Percentiles rank a stretch among this genome's conserved stretches.
phyloP scores from a whole-genome alignment of 2,329 filamentous ascomycete genomes.

The Volutella citrinella region DNA sequence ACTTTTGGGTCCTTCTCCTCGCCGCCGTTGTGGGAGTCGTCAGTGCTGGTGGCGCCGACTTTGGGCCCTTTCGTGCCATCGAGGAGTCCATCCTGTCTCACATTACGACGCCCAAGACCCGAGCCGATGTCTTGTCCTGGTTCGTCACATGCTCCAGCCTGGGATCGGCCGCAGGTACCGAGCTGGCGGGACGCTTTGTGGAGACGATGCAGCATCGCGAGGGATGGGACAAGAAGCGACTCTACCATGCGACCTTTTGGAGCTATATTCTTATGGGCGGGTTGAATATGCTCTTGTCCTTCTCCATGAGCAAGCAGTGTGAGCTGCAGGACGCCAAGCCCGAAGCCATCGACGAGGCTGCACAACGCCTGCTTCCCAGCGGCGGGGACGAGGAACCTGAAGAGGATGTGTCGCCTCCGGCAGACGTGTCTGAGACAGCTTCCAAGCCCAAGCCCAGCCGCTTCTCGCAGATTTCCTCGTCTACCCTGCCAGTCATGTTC shows the following conservation, averaged over 20 bases:
- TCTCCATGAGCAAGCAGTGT: slow-evolving; percentile 47
- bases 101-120: slow-evolving; percentile 50
- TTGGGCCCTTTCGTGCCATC: slow-evolving; percentile 65
- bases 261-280: slow-evolving; percentile 55
- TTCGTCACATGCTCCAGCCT: slow-evolving; percentile 58
- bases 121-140: slow-evolving; percentile 65
- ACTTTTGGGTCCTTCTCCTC: slow-evolving; percentile 56
- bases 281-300: slow-evolving; percentile 45
- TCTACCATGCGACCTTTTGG: slow-evolving; percentile 58
- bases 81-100: slow-evolving; percentile 64
- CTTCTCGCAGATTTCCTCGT: slow-evolving; percentile 53
- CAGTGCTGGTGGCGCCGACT: slow-evolving; percentile 61
- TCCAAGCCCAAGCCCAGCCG: slow-evolving; percentile 28
- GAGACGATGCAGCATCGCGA: slow-evolving; percentile 42
- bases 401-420: slow-evolving; percentile 8
- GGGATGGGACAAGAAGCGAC: slow-evolving; percentile 46
- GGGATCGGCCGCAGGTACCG: slow-evolving; percentile 53
- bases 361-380: slow-evolving; percentile 24
- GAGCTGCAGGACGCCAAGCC: slow-evolving; percentile 39
- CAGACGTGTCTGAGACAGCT: slow-evolving; percentile 5
- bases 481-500: slow-evolving; percentile 58
- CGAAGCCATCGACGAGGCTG: slow-evolving; percentile 16
- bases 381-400: slow-evolving; percentile 18
- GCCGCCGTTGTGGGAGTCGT: slow-evolving; percentile 61
- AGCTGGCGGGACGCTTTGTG: slow-evolving; percentile 49